These are phyloP conservation scores for Mrakia frigida DNA, from an alignment of 768 basidiomycete species.

Conservation along the genomic window DNA sequence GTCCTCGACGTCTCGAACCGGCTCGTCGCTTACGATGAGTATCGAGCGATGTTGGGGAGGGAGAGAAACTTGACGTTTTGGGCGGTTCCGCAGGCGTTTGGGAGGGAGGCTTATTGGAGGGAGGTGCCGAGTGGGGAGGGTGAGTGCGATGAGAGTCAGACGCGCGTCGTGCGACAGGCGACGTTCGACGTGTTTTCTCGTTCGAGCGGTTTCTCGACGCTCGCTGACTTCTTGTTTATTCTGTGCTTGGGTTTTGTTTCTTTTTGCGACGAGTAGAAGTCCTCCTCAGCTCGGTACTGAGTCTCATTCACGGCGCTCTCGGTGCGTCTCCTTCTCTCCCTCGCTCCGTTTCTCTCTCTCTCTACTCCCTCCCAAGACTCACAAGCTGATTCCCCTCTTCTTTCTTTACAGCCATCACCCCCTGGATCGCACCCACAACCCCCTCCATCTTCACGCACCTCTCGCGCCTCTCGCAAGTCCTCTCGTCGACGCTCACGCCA, in stretches of 20 bases:
- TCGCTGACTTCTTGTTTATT: not conserved
- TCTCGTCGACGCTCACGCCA: constrained; percentile 1
- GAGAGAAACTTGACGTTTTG: constrained; percentile 64
- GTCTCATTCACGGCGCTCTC: constrained; percentile 4
- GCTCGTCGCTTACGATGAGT: not conserved
- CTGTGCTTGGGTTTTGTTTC: not conserved
- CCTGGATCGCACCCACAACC: constrained; percentile 21
- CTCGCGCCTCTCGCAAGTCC: not conserved
- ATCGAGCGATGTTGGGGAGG: constrained; percentile 59
- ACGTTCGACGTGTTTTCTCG: no score
- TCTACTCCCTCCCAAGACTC: not conserved
- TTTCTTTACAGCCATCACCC: not conserved
- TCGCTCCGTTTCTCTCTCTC: not conserved
- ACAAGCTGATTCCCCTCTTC: not conserved
- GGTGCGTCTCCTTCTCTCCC: not conserved
- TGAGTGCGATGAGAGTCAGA: not conserved
- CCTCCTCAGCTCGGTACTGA: not conserved
- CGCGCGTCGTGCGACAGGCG: no score
- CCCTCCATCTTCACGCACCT: constrained; percentile 1
- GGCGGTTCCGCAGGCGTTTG: constrained; percentile 74
- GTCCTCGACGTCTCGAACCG: constrained; percentile 8
- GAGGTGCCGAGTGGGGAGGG: constrained; percentile 60
- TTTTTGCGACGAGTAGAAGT: not conserved
- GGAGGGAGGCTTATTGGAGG: constrained; percentile 51
- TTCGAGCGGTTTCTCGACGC: no score